Base-by-base conservation (phyloP, 108 stramenopile species). In the Pseudonitzschia delicatissima region DNA sequence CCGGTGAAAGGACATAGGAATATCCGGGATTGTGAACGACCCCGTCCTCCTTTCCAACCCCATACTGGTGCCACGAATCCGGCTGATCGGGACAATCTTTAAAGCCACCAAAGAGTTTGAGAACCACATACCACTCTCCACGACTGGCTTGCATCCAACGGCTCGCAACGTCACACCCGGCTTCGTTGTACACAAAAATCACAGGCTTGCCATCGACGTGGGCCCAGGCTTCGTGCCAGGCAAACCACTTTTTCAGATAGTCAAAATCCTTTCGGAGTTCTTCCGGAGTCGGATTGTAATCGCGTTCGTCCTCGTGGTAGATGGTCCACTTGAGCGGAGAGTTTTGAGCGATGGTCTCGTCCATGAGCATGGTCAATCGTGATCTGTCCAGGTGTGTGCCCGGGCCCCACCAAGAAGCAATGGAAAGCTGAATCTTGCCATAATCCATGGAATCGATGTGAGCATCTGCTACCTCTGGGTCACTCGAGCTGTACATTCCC, bases 241-340 rank as follows among this genome's bases (percentile, higher is more conserved):
- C 69, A 71, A 66, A 77, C 76, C 76, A 77, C 20, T 71, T 77
- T 47, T 66, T 60, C 37, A 77, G 28, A 39, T 77, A 77, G 21
- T 53, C 65, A 5, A 77, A 52, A 37, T 77, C 76, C 13, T 17
- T 26, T 31, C 39, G 32, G 60, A 77, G 57, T 25, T 55, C 37
- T 26, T 37, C 18, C 1, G 51, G 27, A 21, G 64, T 51, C 5
- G 69, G 69, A 28, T 39, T 21, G 3, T 33, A 25, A 20, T 52
- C 36, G 36, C 27, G 36, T 58, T 77, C 76, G 17, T 70, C 44
- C 35, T 77, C 76, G 50, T 77, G 50, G 26, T 71, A 77, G 45
- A 71, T 40, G 4, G 76, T 62, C 51, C 74, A 51, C 37, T 77
- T 77, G 42, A 77, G 33, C 6, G 2, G 26, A 26, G 48, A 52